Evolutionary conservation across 257 asterid species (phyloP), one percentile per base, ranked within the genome.

Genomic region (Buddleja alternifolia): DNA sequence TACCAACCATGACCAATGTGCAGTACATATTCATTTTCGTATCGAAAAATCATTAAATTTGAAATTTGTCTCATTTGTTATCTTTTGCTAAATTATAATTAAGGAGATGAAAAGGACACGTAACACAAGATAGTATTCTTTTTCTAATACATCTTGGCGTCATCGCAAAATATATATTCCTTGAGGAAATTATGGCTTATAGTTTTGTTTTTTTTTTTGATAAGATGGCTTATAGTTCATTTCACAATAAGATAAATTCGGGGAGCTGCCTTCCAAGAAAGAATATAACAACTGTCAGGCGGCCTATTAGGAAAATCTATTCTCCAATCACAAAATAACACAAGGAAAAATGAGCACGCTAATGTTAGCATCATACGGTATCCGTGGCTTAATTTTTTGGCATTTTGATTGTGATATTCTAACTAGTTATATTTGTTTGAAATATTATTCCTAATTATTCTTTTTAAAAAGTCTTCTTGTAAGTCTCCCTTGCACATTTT

Each of bases 221-320:
- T 44, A 45, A 45, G 14, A 41, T 41, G 40, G 54, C 7, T 42
- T 41, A 42, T 40, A 12, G 2, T 32, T 32, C 32, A 45, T 44
- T 8, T 23, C 47, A 15, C 24, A 55, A n/a, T n/a, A n/a, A n/a
- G n/a, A n/a, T 67, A 67, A 21, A 67, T 53, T 66, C 25, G 0
- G 9, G 4, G 11, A 24, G 29, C 45, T 67, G 73, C 44, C 17
- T 57, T 41, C 24, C 8, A 36, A 24, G 7, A 46, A 36, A 24
- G 69, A 51, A 61, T 72, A 71, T 72, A 24, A 63, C 9, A 39
- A n/a, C 55, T 51, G 42, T 50, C 61, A 23, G n/a, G n/a, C n/a
- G 32, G 29, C 57, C n/a, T 42, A n/a, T 10, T 60, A 60, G 9
- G 23, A 15, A 50, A 17, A 10, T 23, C 6, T 14, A 32, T 70